A percentile compares a stretch with the other conserved stretches of the same genome.
These are phyloP conservation scores for Buddleja alternifolia DNA, from an alignment of 257 asterid genomes.

Conservation along the genomic window DNA sequence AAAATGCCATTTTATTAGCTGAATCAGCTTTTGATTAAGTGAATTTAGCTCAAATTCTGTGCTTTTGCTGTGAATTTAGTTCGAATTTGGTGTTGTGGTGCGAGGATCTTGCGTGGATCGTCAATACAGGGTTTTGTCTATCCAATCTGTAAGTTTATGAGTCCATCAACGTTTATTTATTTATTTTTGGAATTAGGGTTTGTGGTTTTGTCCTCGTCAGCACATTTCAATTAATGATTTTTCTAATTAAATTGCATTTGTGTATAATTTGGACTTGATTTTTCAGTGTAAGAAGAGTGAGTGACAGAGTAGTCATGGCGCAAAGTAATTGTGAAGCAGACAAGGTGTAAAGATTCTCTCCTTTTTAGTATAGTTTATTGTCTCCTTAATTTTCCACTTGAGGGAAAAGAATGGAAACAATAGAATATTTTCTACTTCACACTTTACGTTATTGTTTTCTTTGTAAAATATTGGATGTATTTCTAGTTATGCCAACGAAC, in stretches of 20 bases:
- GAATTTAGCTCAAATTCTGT: constrained; percentile 23
- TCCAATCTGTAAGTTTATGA: constrained; percentile 41
- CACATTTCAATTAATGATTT: neutral
- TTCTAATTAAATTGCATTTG: constrained; percentile 22
- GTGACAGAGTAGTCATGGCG: constrained; percentile 58
- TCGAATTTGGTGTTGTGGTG: constrained; percentile 43
- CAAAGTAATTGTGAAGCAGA: constrained; percentile 99
- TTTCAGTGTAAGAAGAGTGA: constrained; percentile 32
- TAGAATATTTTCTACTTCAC: neutral
- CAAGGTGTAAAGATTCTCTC: constrained; percentile 64
- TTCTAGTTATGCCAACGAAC: constrained; percentile 1
- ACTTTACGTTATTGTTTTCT: constrained; percentile 15
- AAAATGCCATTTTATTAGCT: constrained; percentile 8
- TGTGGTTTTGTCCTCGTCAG: neutral
- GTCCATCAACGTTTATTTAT: neutral
- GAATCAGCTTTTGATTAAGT: constrained; percentile 24
- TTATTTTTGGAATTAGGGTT: constrained; percentile 10
- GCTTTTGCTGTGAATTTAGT: constrained; percentile 32
- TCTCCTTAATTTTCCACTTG: constrained; percentile 3
- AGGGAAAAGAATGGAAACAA: constrained; percentile 15
- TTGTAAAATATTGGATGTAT: constrained; percentile 1
- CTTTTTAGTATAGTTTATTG: neutral
- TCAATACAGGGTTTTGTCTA: constrained; percentile 63
- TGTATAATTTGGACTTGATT: constrained; percentile 34
- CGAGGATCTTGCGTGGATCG: constrained; percentile 57